Evolutionary conservation across 768 basidiomycete genomes (phyloP), one percentile per base, ranked within the genome.

Genomic region (Boletales sp.): DNA sequence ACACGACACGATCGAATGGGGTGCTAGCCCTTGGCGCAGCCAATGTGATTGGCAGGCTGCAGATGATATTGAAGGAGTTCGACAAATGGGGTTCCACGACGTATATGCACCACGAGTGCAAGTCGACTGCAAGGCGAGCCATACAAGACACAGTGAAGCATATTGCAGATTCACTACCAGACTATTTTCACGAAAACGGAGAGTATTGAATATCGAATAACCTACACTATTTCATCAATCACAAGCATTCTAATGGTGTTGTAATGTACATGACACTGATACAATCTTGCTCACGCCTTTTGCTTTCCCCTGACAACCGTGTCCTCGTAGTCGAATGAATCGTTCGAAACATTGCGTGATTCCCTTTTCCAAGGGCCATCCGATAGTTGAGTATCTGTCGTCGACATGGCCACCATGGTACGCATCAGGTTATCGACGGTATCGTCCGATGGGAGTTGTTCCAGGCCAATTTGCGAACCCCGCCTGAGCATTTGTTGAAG

Each of bases 61-160:
- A 70, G 59, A 72, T 79, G 50, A 74, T 89, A 33, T 69, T 80
- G 57, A 83, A 81, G 66, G 84, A 87, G 48, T 84, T 83, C 51
- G 86, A 86, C 49, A 72, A 80, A 46, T 83, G 82, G 81, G 84
- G 85, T 2, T 79, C 77, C 51, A 82, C 81, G 50, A 81, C 83
- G n/a, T 86, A 86, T 61, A 87, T 88, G 87, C 84, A 87, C 57
- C 82, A 80, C 49, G 87, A 87, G 49, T 89, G 87, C 69, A 74
- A 83, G 60, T 66, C 71, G 58, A 65, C 71, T 18, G 87, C 85
- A 19, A 77, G 77, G 63, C 75, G 75, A 57, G 73, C 74, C 41
- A 79, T 88, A 41, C 63, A 66, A 19, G 83, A 82, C 39, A 68
- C 75, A 47, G 72, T 85, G 36, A 83, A 74, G 62, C 68, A 69